Conservation (phyloP, 2,329 filamentous ascomycete genomes). For the Alternaria gansuensis region DNA sequence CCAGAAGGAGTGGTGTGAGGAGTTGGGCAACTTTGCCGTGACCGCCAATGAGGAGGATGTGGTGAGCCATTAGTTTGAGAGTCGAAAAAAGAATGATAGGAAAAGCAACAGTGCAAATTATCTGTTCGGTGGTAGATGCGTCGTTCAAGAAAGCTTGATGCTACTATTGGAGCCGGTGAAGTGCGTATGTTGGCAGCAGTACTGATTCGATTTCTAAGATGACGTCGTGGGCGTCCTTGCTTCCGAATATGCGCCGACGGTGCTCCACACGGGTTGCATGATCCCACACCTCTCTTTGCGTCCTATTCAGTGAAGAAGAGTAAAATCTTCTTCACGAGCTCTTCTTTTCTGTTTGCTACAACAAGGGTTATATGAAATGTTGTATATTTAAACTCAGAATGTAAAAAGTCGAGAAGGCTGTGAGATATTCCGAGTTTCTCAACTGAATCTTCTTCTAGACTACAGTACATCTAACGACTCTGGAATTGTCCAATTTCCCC, state of each 20-base stretch:
- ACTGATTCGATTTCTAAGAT: slow-evolving; percentile 20
- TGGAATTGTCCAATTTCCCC: no score
- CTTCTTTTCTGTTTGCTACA: no score
- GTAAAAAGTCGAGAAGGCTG: no score
- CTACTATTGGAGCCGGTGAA: background rate
- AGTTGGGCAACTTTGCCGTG: slow-evolving; percentile 81
- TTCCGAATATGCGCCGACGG: slow-evolving; percentile 17
- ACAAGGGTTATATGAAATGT: no score
- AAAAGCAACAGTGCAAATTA: background rate
- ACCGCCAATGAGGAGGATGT: slow-evolving; percentile 77
- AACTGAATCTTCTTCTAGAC: no score
- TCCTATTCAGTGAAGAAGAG: no score
- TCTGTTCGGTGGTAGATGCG: background rate
- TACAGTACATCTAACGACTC: no score
- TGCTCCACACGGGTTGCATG: background rate
- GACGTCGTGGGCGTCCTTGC: slow-evolving; percentile 19
- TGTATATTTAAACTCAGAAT: no score
- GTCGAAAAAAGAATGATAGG: background rate
- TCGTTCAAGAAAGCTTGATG: background rate
- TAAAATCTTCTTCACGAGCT: no score
- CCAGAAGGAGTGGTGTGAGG: slow-evolving; percentile 78
- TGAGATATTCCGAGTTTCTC: no score
- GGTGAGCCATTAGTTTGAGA: slow-evolving; percentile 40
- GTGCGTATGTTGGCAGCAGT: background rate
- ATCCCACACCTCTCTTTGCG: no score